Evolutionary conservation across 2,329 filamentous ascomycete genomes (phyloP).

Genomic region (Ploettnerulaceae sp.): DNA sequence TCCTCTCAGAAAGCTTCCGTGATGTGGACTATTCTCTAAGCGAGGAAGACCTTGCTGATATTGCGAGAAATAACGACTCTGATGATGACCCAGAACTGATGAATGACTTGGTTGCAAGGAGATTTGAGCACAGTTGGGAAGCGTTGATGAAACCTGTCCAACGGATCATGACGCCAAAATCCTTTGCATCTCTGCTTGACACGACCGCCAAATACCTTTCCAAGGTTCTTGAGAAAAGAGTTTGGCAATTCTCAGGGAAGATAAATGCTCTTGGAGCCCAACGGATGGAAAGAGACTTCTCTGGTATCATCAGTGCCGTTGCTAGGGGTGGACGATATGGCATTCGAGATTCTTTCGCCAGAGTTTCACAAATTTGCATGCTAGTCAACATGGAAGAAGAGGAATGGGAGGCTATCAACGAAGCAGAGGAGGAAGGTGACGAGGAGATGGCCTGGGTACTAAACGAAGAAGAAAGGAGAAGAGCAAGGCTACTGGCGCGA

Average conservation of each 20-base stretch:
- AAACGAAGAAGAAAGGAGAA: constrained; percentile 66
- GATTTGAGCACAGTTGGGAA: constrained; percentile 84
- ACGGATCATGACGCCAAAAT: constrained; percentile 73
- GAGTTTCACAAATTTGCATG: constrained; percentile 75
- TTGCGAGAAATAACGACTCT: constrained; percentile 45
- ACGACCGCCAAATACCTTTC: constrained; percentile 71
- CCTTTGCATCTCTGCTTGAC: constrained; percentile 71
- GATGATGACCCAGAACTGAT: constrained; percentile 45
- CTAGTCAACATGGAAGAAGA: constrained; percentile 94
- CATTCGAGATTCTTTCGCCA: constrained; percentile 70
- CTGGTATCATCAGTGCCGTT: constrained; percentile 65
- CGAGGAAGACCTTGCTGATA: constrained; percentile 55
- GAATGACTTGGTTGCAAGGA: constrained; percentile 66
- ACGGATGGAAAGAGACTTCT: constrained; percentile 77
- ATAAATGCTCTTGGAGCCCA: constrained; percentile 75
- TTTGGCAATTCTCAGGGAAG: constrained; percentile 74
- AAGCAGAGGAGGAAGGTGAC: constrained; percentile 45
- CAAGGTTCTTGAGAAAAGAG: constrained; percentile 77
- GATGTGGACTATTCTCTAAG: constrained; percentile 80
- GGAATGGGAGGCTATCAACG: constrained; percentile 77
- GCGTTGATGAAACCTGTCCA: constrained; percentile 78
- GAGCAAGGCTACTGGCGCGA: constrained; percentile 64
- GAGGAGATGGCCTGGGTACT: constrained; percentile 69
- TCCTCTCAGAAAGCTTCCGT: constrained; percentile 83
- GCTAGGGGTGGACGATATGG: constrained; percentile 67